phyloP scores from a whole-genome alignment of 257 asterid genomes.

The Cynanchum wilfordii region DNA sequence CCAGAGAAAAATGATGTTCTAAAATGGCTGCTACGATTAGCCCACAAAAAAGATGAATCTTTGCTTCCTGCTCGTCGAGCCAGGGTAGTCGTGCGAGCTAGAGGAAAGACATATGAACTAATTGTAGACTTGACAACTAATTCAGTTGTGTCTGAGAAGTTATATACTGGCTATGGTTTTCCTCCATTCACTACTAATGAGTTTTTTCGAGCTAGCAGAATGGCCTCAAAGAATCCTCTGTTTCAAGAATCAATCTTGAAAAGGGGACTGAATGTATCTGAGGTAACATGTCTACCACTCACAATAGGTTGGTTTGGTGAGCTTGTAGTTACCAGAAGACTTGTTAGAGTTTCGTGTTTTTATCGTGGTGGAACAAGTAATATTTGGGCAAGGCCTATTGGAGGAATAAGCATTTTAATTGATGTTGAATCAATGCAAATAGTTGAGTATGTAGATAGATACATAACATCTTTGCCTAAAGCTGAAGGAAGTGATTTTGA shows the following conservation, averaged over 20 bases:
- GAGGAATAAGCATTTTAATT: conserved; percentile 42
- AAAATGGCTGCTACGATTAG: conserved; percentile 29
- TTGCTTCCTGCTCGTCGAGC: conserved; percentile 50
- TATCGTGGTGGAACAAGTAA: conserved; percentile 54
- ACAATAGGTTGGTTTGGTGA: conserved; percentile 74
- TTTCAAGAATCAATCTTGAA: conserved; percentile 45
- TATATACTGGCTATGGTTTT: conserved; percentile 44
- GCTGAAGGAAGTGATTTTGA: conserved; percentile 47
- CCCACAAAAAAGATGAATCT: conserved; percentile 3
- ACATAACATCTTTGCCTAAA: conserved; percentile 35
- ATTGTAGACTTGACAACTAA: conserved; percentile 35
- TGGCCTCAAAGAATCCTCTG: conserved; percentile 28
- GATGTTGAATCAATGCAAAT: conserved; percentile 49
- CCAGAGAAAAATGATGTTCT: conserved; percentile 58
- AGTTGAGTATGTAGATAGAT: conserved; percentile 34
- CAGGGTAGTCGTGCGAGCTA: conserved; percentile 39
- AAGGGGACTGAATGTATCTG: conserved; percentile 59
- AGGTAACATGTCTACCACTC: conserved; percentile 56
- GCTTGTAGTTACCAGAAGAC: conserved; percentile 30
- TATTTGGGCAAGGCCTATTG: conserved; percentile 68
- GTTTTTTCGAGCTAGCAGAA: conserved; percentile 38
- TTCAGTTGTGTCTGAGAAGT: conserved; percentile 32
- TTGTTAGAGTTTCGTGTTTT: conserved; percentile 47
- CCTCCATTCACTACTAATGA: conserved; percentile 57
- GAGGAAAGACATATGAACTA: conserved; percentile 42